A percentile compares a stretch with the other conserved stretches of the same genome.
These are phyloP conservation scores for Cylindrodendrum hubeiense DNA, from an alignment of 2,329 filamentous ascomycete genomes.

Conservation along the genomic window DNA sequence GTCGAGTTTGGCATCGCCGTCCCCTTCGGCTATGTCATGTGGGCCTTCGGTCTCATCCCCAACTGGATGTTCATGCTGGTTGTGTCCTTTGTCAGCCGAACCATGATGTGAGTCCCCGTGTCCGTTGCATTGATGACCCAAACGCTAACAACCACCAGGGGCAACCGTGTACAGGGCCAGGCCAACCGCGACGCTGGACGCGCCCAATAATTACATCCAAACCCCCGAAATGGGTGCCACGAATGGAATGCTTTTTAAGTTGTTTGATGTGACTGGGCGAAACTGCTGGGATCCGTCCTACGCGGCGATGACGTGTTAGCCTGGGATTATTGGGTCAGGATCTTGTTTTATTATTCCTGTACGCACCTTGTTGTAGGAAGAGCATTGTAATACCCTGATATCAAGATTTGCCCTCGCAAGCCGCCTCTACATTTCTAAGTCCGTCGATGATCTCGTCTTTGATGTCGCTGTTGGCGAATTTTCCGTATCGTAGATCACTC, in stretches of 20 bases:
- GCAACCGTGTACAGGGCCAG: constrained; percentile 49
- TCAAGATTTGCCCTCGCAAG: constrained; percentile 66
- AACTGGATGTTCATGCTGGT: constrained; percentile 85
- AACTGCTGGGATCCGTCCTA: constrained; percentile 28
- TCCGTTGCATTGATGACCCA: constrained; percentile 3
- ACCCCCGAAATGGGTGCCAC: constrained; percentile 17
- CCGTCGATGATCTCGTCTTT: constrained; percentile 76
- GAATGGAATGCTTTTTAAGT: constrained; percentile 22
- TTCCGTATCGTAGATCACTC: constrained; percentile 87
- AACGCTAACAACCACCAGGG: constrained; percentile 50
- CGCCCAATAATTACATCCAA: constrained; percentile 32
- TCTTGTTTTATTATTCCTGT: constrained; percentile 32
- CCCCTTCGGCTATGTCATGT: constrained; percentile 76
- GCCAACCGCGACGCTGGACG: constrained; percentile 29
- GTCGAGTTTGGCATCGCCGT: constrained; percentile 72
- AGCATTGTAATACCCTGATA: constrained; percentile 32
- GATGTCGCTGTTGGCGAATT: constrained; percentile 74
- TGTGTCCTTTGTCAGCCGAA: constrained; percentile 79
- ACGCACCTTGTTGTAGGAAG: constrained; percentile 27
- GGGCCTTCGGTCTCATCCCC: constrained; percentile 74
- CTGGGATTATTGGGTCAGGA: constrained; percentile 25
- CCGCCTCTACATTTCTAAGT: constrained; percentile 66
- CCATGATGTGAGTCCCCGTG: constrained; percentile 75
- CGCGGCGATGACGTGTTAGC: constrained; percentile 30
- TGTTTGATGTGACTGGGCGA: constrained; percentile 26